phyloP scores from a whole-genome alignment of 2,329 filamentous ascomycete species.

The Hymenoscyphus linearis region DNA sequence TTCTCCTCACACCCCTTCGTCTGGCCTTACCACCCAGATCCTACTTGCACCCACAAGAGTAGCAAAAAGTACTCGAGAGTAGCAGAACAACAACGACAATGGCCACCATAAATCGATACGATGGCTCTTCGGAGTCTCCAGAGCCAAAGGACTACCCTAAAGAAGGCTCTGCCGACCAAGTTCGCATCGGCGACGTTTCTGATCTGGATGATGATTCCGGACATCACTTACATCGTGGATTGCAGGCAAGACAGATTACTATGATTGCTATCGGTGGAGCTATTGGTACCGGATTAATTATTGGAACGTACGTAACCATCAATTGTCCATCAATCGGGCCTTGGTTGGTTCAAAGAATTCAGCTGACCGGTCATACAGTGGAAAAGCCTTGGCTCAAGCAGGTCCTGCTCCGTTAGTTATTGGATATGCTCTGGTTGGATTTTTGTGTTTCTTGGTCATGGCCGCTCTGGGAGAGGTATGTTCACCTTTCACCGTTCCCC shows the following conservation, averaged over 20 bases:
- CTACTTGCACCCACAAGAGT: not conserved
- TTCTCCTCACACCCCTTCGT: not conserved
- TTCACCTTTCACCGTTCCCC: conserved; percentile 71
- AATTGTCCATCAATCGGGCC: not conserved
- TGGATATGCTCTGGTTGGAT: conserved; percentile 62
- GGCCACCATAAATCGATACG: conserved; percentile 14
- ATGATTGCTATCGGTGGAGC: conserved; percentile 65
- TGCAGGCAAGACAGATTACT: conserved; percentile 48
- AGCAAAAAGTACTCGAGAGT: too few species aligned
- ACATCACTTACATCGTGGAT: conserved; percentile 41
- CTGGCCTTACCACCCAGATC: not conserved
- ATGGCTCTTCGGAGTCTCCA: conserved; percentile 16
- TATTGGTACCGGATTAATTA: conserved; percentile 66
- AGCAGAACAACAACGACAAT: not conserved
- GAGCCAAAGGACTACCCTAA: not conserved
- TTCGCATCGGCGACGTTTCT: conserved; percentile 3
- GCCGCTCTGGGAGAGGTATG: conserved; percentile 63
- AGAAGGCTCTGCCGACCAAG: conserved; percentile 7
- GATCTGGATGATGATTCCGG: conserved; percentile 33
- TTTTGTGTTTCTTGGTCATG: conserved; percentile 77
- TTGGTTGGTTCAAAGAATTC: not conserved
- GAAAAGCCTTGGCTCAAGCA: conserved; percentile 39
- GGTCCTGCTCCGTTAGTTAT: conserved; percentile 66
- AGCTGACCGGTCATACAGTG: conserved; percentile 16
- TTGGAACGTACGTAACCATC: conserved; percentile 45